Percentiles rank a stretch among this genome's conserved stretches.
These are phyloP conservation scores for Stemphylium beticola DNA, from an alignment of 2,329 filamentous ascomycete species.

Conservation along the genomic window DNA sequence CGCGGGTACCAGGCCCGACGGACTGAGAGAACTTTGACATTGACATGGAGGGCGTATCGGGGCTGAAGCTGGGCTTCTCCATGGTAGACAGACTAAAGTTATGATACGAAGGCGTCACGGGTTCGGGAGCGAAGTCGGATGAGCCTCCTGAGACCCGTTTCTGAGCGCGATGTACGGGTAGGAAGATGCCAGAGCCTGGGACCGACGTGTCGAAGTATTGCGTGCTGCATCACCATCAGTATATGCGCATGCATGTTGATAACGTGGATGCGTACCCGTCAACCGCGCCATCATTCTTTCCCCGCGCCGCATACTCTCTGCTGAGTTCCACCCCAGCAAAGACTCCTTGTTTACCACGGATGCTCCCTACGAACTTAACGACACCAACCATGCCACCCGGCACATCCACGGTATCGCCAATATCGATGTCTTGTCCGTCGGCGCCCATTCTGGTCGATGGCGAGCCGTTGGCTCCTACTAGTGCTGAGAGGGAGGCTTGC, in stretches of 20 bases:
- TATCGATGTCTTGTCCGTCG: slow-evolving; percentile 63
- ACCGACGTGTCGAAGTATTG: slow-evolving; percentile 81
- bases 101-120: slow-evolving; percentile 68
- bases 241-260: background rate
- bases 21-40: slow-evolving; percentile 91
- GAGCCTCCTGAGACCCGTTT: slow-evolving; percentile 67
- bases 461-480: slow-evolving; percentile 60
- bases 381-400: slow-evolving; percentile 91
- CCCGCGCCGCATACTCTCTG: slow-evolving; percentile 77
- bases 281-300: slow-evolving; percentile 96
- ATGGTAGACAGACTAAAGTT: slow-evolving; percentile 64
- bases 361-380: slow-evolving; percentile 85
- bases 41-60: slow-evolving; percentile 65
- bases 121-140: slow-evolving; percentile 68
- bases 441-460: slow-evolving; percentile 52
- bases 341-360: slow-evolving; percentile 85
- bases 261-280: slow-evolving; percentile 71
- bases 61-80: slow-evolving; percentile 48
- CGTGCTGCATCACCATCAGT: slow-evolving; percentile 47
- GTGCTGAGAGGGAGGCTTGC: slow-evolving; percentile 73
- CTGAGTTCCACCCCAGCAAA: slow-evolving; percentile 94
- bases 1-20: slow-evolving; percentile 72
- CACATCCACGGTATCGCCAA: slow-evolving; percentile 88
- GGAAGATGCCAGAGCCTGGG: slow-evolving; percentile 88
- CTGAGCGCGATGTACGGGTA: slow-evolving; percentile 81